Evolutionary conservation across 2,329 filamentous ascomycete genomes (phyloP).

Genomic region (Ambrosiella cleistominuta): DNA sequence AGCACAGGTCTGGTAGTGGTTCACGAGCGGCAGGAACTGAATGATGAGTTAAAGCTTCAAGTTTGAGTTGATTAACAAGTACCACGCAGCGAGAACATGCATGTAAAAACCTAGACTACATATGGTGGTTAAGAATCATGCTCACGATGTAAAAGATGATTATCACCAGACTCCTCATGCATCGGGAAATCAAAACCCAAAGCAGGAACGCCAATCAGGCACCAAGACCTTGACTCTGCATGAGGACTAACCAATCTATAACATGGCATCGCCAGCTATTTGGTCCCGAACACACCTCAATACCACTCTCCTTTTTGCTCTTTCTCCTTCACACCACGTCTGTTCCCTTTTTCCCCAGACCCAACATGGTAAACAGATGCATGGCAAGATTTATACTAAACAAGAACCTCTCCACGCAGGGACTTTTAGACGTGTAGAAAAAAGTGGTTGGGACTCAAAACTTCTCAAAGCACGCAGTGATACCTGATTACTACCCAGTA

Average conservation of each 20-base stretch:
- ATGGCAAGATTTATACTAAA: neutral
- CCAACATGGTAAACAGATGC: neutral
- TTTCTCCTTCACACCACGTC: neutral
- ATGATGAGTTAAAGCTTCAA: too few relatives aligned
- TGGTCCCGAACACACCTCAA: neutral
- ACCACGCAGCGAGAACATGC: too few relatives aligned
- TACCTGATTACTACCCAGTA: neutral
- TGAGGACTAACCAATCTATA: neutral
- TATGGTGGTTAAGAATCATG: too few relatives aligned
- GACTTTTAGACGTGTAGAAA: neutral
- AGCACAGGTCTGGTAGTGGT: too few relatives aligned
- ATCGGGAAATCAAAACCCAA: neutral
- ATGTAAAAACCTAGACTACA: too few relatives aligned
- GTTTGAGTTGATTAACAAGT: too few relatives aligned
- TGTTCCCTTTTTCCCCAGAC: neutral
- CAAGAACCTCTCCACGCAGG: neutral
- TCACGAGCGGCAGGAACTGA: too few relatives aligned
- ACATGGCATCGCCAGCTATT: neutral
- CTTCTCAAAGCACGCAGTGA: neutral
- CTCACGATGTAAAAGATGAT: too few relatives aligned
- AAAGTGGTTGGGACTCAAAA: neutral
- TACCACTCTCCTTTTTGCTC: neutral
- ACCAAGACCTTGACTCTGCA: neutral
- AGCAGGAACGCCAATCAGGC: neutral
- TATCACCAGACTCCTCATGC: too few relatives aligned